Base-by-base conservation (phyloP, 805 yeast species). In the Teunomyces funiuensis region DNA sequence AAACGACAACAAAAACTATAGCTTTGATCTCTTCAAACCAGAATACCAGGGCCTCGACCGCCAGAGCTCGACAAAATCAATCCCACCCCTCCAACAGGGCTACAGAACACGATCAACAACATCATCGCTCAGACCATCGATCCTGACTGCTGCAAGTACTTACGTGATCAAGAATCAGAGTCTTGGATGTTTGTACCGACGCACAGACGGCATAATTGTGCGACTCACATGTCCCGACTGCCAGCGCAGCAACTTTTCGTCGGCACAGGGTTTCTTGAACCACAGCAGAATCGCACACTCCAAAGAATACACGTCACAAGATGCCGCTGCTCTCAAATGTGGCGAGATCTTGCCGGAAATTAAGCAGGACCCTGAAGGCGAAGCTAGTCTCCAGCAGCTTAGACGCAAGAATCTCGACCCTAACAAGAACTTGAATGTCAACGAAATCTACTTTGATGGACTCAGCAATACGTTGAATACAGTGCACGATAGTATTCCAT, bases 251-350 rank as follows among this genome's bases (percentile, higher is more conserved):
- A 85, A 84, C 46, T 86, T 86, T 54, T 81, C 87, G 6, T 78
- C 85, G 10, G 87, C 89, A 0, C 93, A 86, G 55, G 93, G 93
- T 11, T 84, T 86, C 50, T 71, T 85, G 27, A 86, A 85, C 57
- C 95, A 86, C 58, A 77, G 84, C 40, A 69, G 93, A 44, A 73
- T 83, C 18, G 85, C 89, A 6, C 95, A 86, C 57, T 66, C 77
- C n/a, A 77, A 75, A 41, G 87, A 82, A 43, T 85, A 76, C 47
- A 74, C 82, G 5, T 78, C 84, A 6, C 91, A 85, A 52, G 88
- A 83, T 46, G 75, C 83, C 10, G 90, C 93, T 2, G 88, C 90
- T 0, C 60, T 81, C 47, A 71, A 70, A 16, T 83, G 88, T 57
- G 88, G 88, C 17, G 74, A 72, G 28, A 67, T 76, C 1, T 55